A percentile compares a stretch with the other conserved stretches of the same genome.
phyloP scores from a whole-genome alignment of 164 flowering plant genomes.

The Sedum album region DNA sequence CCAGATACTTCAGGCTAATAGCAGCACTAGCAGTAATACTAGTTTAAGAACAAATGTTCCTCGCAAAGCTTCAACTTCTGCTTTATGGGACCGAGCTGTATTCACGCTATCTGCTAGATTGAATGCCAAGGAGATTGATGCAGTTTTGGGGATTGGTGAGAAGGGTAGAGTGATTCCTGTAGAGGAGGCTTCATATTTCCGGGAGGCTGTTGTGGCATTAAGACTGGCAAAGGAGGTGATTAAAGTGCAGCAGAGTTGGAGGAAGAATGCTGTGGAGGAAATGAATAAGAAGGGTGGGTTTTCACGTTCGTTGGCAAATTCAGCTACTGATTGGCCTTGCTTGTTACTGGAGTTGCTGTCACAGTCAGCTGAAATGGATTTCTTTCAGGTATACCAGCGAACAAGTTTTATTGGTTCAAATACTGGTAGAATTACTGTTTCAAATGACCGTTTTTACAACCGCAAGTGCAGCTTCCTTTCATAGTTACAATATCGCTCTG shows the following conservation, averaged over 20 bases:
- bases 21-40: background rate
- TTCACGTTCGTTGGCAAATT: conserved; percentile 72
- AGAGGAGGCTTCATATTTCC: conserved; percentile 54
- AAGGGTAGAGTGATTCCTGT: conserved; percentile 24
- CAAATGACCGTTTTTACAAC: conserved; percentile 20
- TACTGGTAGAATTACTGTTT: background rate
- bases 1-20: conserved; percentile 22
- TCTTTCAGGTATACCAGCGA: background rate
- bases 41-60: conserved; percentile 5
- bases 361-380: conserved; percentile 8
- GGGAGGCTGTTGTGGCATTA: conserved; percentile 58
- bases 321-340: conserved; percentile 14
- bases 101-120: conserved; percentile 38
- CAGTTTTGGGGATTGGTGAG: conserved; percentile 27
- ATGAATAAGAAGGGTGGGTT: conserved; percentile 62
- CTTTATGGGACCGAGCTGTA: conserved; percentile 73
- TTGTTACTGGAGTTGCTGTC: conserved; percentile 15
- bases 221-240: conserved; percentile 82
- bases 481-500: background rate
- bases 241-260: conserved; percentile 56
- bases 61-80: conserved; percentile 14
- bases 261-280: conserved; percentile 62
- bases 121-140: conserved; percentile 39
- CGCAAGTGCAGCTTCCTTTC: background rate
- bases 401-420: background rate